Percentiles rank a stretch among this genome's conserved stretches.
Evolutionary conservation across 768 basidiomycete genomes (phyloP).

Genomic region (Cystobasidium onofrii): DNA sequence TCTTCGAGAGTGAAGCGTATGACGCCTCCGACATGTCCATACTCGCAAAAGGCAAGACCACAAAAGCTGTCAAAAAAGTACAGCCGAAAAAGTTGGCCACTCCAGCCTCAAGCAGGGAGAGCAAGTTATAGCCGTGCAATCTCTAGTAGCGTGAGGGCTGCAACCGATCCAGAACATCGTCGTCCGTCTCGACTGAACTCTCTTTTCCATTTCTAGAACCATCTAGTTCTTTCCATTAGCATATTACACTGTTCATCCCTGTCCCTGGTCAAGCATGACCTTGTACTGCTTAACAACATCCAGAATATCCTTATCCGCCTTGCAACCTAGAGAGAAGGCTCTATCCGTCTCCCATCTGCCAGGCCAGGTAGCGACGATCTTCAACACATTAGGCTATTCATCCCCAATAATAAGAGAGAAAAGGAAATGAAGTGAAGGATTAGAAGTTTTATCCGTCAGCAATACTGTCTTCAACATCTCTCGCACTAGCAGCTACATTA

Average conservation of each 20-base stretch:
- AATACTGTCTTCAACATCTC: too few species aligned
- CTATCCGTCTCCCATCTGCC: slow-evolving; percentile 18
- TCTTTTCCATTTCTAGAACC: too few species aligned
- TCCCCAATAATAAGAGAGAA: too few species aligned
- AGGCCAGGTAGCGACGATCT: slow-evolving; percentile 24
- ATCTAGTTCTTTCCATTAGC: too few species aligned
- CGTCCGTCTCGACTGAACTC: too few species aligned
- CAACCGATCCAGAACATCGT: too few species aligned
- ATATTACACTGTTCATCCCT: not conserved
- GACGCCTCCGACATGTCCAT: not conserved
- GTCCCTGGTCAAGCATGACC: slow-evolving; percentile 10
- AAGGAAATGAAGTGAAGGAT: not conserved
- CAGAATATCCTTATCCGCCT: slow-evolving; percentile 15
- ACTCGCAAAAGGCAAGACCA: not conserved
- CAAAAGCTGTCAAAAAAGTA: not conserved
- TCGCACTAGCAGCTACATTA: too few species aligned
- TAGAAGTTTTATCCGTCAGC: not conserved
- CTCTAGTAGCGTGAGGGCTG: too few species aligned
- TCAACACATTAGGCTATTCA: slow-evolving; percentile 2
- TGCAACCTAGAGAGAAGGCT: slow-evolving; percentile 18
- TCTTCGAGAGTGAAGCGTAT: slow-evolving; percentile 3
- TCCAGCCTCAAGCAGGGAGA: not conserved
- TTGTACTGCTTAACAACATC: slow-evolving; percentile 30
- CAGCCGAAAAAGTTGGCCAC: not conserved
- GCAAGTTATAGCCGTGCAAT: not conserved